phyloP scores from a whole-genome alignment of 208 protist species.

The Trypanosoma vivax region DNA sequence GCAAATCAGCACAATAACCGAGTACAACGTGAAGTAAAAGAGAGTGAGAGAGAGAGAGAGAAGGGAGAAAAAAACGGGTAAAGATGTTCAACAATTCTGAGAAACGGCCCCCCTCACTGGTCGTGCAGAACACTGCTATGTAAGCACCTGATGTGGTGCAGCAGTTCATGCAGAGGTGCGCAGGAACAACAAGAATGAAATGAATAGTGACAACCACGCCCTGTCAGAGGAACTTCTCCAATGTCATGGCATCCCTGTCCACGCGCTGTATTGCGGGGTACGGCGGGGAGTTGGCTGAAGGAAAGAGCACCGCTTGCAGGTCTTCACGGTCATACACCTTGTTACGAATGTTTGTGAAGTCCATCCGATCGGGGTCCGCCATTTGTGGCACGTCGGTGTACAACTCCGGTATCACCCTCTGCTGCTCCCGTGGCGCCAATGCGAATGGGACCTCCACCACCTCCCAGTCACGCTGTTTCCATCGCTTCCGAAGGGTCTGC shows the following conservation, averaged over 20 bases:
- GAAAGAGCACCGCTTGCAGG: constrained; percentile 65
- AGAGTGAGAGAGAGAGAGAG: background rate
- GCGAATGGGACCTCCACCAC: constrained; percentile 83
- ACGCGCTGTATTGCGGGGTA: constrained; percentile 58
- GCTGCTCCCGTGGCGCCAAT: constrained; percentile 67
- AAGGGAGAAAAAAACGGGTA: constrained; percentile 1
- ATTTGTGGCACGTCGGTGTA: constrained; percentile 85
- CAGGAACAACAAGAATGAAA: background rate
- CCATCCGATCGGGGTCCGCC: constrained; percentile 35
- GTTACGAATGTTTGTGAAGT: constrained; percentile 75
- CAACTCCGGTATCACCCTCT: constrained; percentile 80
- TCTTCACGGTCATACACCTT: constrained; percentile 80
- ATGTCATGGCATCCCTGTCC: constrained; percentile 50
- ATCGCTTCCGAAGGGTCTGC: constrained; percentile 79
- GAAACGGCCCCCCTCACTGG: background rate
- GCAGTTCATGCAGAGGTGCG: background rate
- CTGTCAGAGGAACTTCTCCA: constrained; percentile 69
- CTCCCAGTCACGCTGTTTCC: constrained; percentile 85
- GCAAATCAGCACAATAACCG: too few species aligned
- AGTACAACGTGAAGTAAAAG: background rate
- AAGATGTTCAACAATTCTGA: background rate
- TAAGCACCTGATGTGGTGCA: too few species aligned
- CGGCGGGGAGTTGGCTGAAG: constrained; percentile 18
- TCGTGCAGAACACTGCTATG: too few species aligned
- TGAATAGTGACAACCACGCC: background rate